Evolutionary conservation across 495 filamentous ascomycete species (phyloP).

Genomic region (Podospora conica): DNA sequence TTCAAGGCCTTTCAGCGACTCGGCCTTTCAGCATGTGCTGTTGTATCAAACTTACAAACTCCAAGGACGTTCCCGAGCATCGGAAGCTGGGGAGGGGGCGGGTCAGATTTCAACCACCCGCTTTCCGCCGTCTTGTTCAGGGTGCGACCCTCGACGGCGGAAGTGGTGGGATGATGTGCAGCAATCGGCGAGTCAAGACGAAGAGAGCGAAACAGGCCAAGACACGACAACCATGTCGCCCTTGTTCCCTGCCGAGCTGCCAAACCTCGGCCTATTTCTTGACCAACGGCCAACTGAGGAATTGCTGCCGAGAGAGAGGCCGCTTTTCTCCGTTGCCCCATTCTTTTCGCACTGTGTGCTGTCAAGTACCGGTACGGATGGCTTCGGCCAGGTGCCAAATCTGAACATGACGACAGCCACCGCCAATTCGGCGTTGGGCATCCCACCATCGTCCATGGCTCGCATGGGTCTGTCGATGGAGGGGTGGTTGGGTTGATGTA

Average conservation of each 20-base stretch:
- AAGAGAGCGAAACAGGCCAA: slow-evolving; percentile 20
- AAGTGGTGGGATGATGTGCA: slow-evolving; percentile 33
- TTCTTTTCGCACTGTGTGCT: slow-evolving; percentile 20
- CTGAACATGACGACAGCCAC: slow-evolving; percentile 11
- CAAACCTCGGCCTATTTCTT: slow-evolving; percentile 25
- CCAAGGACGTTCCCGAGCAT: not conserved
- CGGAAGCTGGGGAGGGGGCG: not conserved
- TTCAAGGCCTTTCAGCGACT: not conserved
- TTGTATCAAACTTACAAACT: no score
- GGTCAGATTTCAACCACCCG: slow-evolving; percentile 2
- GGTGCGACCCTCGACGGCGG: slow-evolving; percentile 12
- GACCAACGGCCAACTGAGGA: slow-evolving; percentile 14
- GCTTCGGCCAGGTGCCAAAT: no score
- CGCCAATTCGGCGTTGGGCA: not conserved
- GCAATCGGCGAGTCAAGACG: slow-evolving; percentile 30
- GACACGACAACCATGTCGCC: slow-evolving; percentile 17
- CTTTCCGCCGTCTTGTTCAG: slow-evolving; percentile 8
- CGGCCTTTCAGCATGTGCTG: no score
- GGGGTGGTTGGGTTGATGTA: not conserved
- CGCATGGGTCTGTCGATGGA: no score
- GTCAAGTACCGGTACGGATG: slow-evolving; percentile 1
- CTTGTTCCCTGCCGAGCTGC: slow-evolving; percentile 9
- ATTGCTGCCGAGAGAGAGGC: slow-evolving; percentile 25
- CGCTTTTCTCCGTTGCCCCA: not conserved
- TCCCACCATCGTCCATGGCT: no score